Percentiles rank a stretch among this genome's conserved stretches.
phyloP scores from a whole-genome alignment of 2,329 filamentous ascomycete species.

The Xylaria sp. region DNA sequence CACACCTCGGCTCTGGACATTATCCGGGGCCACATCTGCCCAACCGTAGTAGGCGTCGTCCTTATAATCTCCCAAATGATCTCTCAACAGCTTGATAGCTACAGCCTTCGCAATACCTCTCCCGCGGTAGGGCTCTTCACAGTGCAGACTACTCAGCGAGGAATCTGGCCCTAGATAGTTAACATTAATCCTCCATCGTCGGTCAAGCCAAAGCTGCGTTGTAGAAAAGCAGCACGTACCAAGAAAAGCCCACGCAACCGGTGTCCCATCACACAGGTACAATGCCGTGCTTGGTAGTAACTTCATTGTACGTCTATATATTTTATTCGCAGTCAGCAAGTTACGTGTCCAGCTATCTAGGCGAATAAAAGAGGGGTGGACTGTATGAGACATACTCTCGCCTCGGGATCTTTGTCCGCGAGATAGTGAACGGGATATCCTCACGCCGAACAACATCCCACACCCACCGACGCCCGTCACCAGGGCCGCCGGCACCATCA shows the following conservation, averaged over 20 bases:
- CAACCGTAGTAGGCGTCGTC: conserved; percentile 60
- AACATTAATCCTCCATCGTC: neutral
- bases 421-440: conserved; percentile 62
- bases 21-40: conserved; percentile 68
- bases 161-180: conserved; percentile 58
- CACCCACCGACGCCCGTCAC: conserved; percentile 3
- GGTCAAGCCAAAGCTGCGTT: conserved; percentile 32
- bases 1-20: conserved; percentile 64
- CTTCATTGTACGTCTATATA: conserved; percentile 25
- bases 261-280: conserved; percentile 51
- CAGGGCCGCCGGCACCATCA: neutral
- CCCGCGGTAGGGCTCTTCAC: conserved; percentile 64
- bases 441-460: conserved; percentile 60
- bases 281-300: conserved; percentile 54
- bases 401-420: conserved; percentile 62
- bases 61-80: conserved; percentile 52
- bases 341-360: neutral
- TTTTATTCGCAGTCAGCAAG: neutral
- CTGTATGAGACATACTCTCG: conserved; percentile 50
- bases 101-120: conserved; percentile 68
- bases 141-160: conserved; percentile 65
- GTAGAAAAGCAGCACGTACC: conserved; percentile 41
- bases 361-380: neutral
- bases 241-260: conserved; percentile 70
- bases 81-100: conserved; percentile 61